Conservation (phyloP, 768 basidiomycete species). For the Tulasnella calospora region DNA sequence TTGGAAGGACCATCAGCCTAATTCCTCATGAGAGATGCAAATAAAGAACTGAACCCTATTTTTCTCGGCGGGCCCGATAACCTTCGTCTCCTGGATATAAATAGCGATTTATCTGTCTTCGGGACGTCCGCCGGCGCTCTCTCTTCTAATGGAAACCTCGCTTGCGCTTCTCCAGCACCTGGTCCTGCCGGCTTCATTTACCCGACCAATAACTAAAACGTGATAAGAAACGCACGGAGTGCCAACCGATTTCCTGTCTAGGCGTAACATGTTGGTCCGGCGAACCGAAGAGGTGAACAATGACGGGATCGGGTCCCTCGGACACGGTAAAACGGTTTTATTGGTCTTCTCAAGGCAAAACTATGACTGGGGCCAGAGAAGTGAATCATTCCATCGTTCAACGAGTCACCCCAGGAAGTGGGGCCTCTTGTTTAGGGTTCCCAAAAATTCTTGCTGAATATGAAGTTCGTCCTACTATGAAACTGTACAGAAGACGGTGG, state of each 20-base stretch:
- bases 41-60: too few species aligned
- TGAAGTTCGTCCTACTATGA: constrained; percentile 91
- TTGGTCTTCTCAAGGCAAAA: background rate
- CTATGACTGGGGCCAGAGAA: constrained; percentile 17
- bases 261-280: too few species aligned
- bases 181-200: constrained; percentile 34
- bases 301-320: background rate
- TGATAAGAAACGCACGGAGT: too few species aligned
- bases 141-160: constrained; percentile 58
- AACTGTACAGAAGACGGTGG: constrained; percentile 97
- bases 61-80: too few species aligned
- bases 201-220: too few species aligned
- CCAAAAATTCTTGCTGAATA: constrained; percentile 50
- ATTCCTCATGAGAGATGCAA: too few species aligned
- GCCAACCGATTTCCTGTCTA: too few species aligned
- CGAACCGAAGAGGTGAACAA: too few species aligned
- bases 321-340: constrained; percentile 5
- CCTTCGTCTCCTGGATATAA: constrained; percentile 66
- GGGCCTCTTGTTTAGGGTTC: constrained; percentile 36
- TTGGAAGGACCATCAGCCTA: too few species aligned
- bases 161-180: constrained; percentile 40
- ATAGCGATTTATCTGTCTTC: constrained; percentile 73
- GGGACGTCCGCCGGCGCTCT: constrained; percentile 68
- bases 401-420: constrained; percentile 73
- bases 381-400: constrained; percentile 1